A percentile compares a stretch with the other conserved stretches of the same genome.
phyloP scores from a whole-genome alignment of 1,284 basidiomycete genomes.

The Ustilago lituana region DNA sequence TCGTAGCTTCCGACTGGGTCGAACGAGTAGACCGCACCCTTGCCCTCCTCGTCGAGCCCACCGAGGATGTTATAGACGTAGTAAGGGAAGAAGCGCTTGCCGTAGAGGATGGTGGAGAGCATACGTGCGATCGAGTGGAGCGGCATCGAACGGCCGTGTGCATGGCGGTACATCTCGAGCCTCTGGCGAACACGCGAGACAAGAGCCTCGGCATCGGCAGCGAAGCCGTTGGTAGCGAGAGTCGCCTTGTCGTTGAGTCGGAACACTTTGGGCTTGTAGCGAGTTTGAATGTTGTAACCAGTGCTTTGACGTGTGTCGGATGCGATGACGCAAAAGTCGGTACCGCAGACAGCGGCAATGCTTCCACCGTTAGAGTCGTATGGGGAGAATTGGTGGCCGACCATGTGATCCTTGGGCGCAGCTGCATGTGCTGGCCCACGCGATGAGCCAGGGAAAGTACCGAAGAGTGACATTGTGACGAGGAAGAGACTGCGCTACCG shows the following conservation, averaged over 20 bases:
- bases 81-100: slow-evolving; percentile 67
- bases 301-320: slow-evolving; percentile 65
- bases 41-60: slow-evolving; percentile 65
- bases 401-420: slow-evolving; percentile 43
- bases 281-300: slow-evolving; percentile 67
- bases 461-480: slow-evolving; percentile 40
- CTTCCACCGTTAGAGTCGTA: slow-evolving; percentile 65
- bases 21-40: slow-evolving; percentile 65
- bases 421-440: slow-evolving; percentile 22
- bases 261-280: slow-evolving; percentile 67
- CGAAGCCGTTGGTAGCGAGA: slow-evolving; percentile 64
- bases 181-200: slow-evolving; percentile 58
- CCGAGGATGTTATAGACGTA: slow-evolving; percentile 68
- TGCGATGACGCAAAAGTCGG: slow-evolving; percentile 66
- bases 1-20: slow-evolving; percentile 67
- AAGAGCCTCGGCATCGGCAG: slow-evolving; percentile 65
- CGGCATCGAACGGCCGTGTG: slow-evolving; percentile 64
- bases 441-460: slow-evolving; percentile 43
- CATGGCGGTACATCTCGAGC: slow-evolving; percentile 65
- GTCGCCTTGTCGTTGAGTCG: slow-evolving; percentile 65
- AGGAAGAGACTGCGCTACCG: slow-evolving; percentile 1
- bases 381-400: slow-evolving; percentile 64
- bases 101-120: slow-evolving; percentile 65
- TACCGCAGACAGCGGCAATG: slow-evolving; percentile 64
- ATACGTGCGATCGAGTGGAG: slow-evolving; percentile 65